These are phyloP conservation scores for Pochonia chlamydosporia DNA, from an alignment of 2,329 filamentous ascomycete genomes.

Conservation along the genomic window DNA sequence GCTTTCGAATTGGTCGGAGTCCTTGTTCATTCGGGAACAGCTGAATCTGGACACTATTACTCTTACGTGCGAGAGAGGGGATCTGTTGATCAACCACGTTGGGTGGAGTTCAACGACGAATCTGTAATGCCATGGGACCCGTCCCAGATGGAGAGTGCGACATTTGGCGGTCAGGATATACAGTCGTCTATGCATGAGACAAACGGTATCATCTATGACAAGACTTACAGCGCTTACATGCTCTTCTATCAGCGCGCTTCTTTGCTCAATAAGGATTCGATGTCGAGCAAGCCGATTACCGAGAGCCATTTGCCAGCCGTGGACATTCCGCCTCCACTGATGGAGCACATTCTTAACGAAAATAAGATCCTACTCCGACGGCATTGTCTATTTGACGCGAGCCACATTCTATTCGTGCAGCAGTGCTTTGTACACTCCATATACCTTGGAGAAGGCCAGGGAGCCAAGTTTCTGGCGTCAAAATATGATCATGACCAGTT, in stretches of 20 bases:
- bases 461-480: background rate
- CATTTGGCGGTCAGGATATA: constrained; percentile 67
- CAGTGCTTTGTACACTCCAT: constrained; percentile 54
- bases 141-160: constrained; percentile 63
- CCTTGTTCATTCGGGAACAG: constrained; percentile 86
- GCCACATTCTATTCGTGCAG: constrained; percentile 62
- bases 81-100: constrained; percentile 43
- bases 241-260: constrained; percentile 87
- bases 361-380: constrained; percentile 70
- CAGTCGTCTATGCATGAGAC: constrained; percentile 41
- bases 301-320: constrained; percentile 33
- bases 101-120: constrained; percentile 96
- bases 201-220: constrained; percentile 49
- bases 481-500: background rate
- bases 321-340: constrained; percentile 37
- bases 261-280: constrained; percentile 40
- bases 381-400: constrained; percentile 73
- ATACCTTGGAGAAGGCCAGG: constrained; percentile 30
- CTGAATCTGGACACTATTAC: constrained; percentile 95
- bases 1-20: constrained; percentile 92
- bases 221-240: constrained; percentile 91
- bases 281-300: background rate
- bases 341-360: constrained; percentile 59
- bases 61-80: constrained; percentile 86
- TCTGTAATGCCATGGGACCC: constrained; percentile 72